Conservation (phyloP, 2,329 filamentous ascomycete species). For the Ilyonectria mors-panacis region DNA sequence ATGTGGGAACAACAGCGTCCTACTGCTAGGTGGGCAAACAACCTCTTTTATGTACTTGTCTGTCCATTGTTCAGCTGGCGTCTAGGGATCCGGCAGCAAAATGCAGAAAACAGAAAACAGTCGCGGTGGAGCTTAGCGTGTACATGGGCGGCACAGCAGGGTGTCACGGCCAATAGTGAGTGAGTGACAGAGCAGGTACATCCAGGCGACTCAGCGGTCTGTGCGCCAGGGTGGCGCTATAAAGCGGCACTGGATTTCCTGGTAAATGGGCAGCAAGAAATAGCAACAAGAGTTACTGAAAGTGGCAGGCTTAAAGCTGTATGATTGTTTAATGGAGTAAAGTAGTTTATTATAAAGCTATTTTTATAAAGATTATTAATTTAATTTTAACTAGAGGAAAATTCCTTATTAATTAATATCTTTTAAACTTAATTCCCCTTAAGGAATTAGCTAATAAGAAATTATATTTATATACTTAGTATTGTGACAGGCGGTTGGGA, state of each 20-base stretch:
- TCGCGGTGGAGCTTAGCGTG: background rate
- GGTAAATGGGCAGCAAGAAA: conserved; percentile 14
- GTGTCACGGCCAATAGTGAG: background rate
- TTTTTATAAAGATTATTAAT: too few relatives aligned
- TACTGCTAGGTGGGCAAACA: background rate
- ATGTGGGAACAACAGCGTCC: background rate
- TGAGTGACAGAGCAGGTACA: background rate
- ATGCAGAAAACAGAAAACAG: background rate
- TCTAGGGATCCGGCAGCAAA: background rate
- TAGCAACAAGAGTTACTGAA: background rate
- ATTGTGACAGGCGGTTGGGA: too few relatives aligned
- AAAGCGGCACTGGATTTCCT: conserved; percentile 19
- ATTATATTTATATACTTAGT: too few relatives aligned
- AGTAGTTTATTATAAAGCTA: too few relatives aligned
- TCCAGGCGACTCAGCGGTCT: conserved; percentile 1
- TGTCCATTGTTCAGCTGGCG: background rate
- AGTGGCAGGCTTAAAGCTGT: background rate
- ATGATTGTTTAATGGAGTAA: background rate
- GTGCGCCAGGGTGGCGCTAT: background rate
- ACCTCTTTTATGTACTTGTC: background rate
- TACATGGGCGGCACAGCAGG: background rate
- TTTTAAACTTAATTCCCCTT: too few relatives aligned
- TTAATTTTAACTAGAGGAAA: too few relatives aligned
- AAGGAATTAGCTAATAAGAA: too few relatives aligned
- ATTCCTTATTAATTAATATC: too few relatives aligned